These are phyloP conservation scores for Aquilaria malaccensis DNA, from an alignment of 345 rosid species.

Conservation along the genomic window DNA sequence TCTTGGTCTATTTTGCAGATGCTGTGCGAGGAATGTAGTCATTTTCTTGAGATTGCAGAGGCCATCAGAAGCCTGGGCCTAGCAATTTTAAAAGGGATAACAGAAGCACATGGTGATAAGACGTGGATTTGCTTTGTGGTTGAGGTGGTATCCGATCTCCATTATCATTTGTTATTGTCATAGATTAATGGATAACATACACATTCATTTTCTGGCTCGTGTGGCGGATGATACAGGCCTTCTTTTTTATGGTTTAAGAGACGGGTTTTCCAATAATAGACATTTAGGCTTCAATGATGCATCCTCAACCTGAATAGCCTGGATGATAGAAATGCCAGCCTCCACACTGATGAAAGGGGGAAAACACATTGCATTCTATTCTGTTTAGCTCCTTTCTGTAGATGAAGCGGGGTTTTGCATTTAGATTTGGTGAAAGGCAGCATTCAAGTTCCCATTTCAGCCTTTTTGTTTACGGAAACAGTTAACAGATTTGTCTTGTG, in stretches of 20 bases:
- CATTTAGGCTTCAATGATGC: no score
- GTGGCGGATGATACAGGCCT: no score
- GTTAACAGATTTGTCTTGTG: background rate
- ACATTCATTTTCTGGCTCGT: background rate
- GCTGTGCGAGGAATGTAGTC: constrained; percentile 84
- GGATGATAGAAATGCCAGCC: no score
- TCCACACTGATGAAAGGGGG: background rate
- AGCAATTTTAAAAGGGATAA: constrained; percentile 77
- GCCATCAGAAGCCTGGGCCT: constrained; percentile 80
- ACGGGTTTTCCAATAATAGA: no score
- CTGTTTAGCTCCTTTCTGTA: background rate
- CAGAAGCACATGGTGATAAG: constrained; percentile 71
- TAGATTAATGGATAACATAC: background rate
- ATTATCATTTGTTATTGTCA: constrained; percentile 8
- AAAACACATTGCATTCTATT: background rate
- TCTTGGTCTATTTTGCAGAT: constrained; percentile 48
- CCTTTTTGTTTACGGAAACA: no score
- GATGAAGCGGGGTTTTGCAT: background rate
- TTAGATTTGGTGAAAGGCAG: no score
- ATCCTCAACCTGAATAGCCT: no score
- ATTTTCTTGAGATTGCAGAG: constrained; percentile 93
- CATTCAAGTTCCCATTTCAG: no score
- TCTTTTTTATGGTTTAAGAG: no score
- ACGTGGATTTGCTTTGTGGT: constrained; percentile 86
- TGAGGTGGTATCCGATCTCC: constrained; percentile 49